Percentiles rank a stretch among this genome's conserved stretches.
Evolutionary conservation across 352 stramenopile species (phyloP).

Genomic region (Globisporangium middletonii): DNA sequence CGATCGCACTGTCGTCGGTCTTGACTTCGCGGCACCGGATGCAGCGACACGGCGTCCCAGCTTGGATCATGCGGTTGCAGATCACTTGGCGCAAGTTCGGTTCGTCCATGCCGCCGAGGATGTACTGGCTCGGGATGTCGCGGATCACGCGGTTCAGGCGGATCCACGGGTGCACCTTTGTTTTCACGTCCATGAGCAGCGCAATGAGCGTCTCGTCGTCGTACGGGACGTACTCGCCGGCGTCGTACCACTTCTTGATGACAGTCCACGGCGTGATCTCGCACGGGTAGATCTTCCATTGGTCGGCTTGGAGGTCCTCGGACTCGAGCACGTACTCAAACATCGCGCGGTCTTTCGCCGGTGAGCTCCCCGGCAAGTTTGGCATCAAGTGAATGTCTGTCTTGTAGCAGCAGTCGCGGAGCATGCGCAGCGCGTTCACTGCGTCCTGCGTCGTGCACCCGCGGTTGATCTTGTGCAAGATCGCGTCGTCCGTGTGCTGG

Average conservation of each 20-base stretch:
- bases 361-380: slow-evolving; percentile 83
- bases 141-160: slow-evolving; percentile 91
- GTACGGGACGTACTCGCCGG: slow-evolving; percentile 88
- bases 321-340: slow-evolving; percentile 89
- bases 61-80: slow-evolving; percentile 69
- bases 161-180: slow-evolving; percentile 92
- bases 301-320: slow-evolving; percentile 88
- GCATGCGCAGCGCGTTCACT: slow-evolving; percentile 67
- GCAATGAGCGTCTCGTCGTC: slow-evolving; percentile 83
- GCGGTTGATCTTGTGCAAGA: slow-evolving; percentile 90
- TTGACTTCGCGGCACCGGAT: slow-evolving; percentile 92
- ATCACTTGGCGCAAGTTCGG: slow-evolving; percentile 90
- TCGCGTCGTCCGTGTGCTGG: slow-evolving; percentile 89
- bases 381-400: slow-evolving; percentile 93
- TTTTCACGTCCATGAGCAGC: slow-evolving; percentile 87
- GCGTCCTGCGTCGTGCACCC: slow-evolving; percentile 75
- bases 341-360: slow-evolving; percentile 84
- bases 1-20: slow-evolving; percentile 75
- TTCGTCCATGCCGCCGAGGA: slow-evolving; percentile 89
- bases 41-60: slow-evolving; percentile 75
- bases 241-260: slow-evolving; percentile 90
- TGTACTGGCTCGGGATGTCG: slow-evolving; percentile 93
- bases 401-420: slow-evolving; percentile 93
- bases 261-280: slow-evolving; percentile 90
- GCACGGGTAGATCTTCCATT: slow-evolving; percentile 95